These are phyloP conservation scores for Trichoderma arundinaceum DNA, from an alignment of 2,329 filamentous ascomycete genomes.

Conservation along the genomic window DNA sequence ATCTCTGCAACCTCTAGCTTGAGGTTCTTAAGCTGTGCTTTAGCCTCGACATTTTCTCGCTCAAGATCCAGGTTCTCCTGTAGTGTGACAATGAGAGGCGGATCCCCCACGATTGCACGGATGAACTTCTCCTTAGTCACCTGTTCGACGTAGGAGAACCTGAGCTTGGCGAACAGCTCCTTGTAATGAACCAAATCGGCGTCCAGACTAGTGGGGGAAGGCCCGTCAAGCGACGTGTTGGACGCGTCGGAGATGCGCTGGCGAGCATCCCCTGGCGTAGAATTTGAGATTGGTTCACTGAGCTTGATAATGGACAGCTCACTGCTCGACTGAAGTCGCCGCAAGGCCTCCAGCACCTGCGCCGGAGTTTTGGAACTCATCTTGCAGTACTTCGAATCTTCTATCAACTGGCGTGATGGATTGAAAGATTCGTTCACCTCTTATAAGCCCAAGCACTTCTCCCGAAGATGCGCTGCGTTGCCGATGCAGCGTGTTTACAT, in stretches of 20 bases:
- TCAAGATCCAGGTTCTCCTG: slow-evolving; percentile 83
- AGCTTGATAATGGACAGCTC: slow-evolving; percentile 77
- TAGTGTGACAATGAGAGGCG: slow-evolving; percentile 81
- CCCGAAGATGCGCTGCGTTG: background rate
- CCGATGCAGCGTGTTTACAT: slow-evolving; percentile 46
- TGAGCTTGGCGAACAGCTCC: slow-evolving; percentile 93
- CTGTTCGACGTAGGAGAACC: slow-evolving; percentile 97
- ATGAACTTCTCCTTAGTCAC: slow-evolving; percentile 99
- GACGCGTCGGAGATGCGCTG: slow-evolving; percentile 76
- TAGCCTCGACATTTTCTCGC: slow-evolving; percentile 68
- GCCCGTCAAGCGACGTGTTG: slow-evolving; percentile 65
- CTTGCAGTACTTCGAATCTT: background rate
- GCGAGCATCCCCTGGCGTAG: slow-evolving; percentile 46
- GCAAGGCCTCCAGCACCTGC: slow-evolving; percentile 55
- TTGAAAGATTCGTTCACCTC: background rate
- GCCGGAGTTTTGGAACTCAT: slow-evolving; percentile 46
- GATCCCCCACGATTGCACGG: slow-evolving; percentile 87
- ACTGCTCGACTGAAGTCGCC: slow-evolving; percentile 60
- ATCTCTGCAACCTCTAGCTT: slow-evolving; percentile 80
- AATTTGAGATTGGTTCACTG: slow-evolving; percentile 72
- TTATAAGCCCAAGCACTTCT: background rate
- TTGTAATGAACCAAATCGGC: slow-evolving; percentile 90
- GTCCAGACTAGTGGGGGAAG: slow-evolving; percentile 76
- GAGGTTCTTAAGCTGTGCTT: slow-evolving; percentile 76
- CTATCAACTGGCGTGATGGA: background rate